Base-by-base conservation (phyloP, 2,329 filamentous ascomycete genomes). In the Taxawa tesnikishii region DNA sequence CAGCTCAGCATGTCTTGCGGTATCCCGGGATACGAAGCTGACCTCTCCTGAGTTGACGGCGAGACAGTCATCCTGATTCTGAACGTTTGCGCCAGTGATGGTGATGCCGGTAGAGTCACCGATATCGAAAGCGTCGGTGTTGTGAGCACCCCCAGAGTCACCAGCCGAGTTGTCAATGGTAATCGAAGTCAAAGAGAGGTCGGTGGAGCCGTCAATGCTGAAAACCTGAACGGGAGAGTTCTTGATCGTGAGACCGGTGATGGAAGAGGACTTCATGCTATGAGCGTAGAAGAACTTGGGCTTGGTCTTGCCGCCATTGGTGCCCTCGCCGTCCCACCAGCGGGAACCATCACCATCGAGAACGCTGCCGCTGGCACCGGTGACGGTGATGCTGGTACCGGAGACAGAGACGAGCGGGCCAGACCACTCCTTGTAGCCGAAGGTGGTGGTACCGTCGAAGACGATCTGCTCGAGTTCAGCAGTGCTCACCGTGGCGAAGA, bases 401-500 rank as follows among this genome's bases (percentile, higher is more conserved):
- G 67, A 68, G 39, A 80, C 60, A 16, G 65, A 64, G 43, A 82
- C 63, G 10, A 82, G 60, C 27, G 76, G 76, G 0, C 77, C 76
- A 2, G 51, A 50, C 76, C 75, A 81, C 45, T 76, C 68, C 40
- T 70, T 59, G 56, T 78, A 79, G 13, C 63, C 75, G 46, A 76
- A 82, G 33, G 68, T 73, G n/a, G 76, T 81, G 10, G 62, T 70
- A 26, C 77, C 78, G 36, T 70, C 53, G 53, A 81, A 81, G 43
- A 68, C 70, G 39, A 79, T 63, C n/a, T n/a, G n/a, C 33, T 16
- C n/a, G n/a, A n/a, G n/a, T n/a, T n/a, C n/a, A n/a, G n/a, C n/a
- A n/a, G n/a, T n/a, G n/a, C n/a, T n/a, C n/a, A n/a, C n/a, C n/a
- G n/a, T n/a, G n/a, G n/a, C n/a, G n/a, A n/a, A n/a, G n/a, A n/a